Evolutionary conservation across 192 early-diverging fungal genomes (phyloP).

Genomic region (Coemansia sp.): DNA sequence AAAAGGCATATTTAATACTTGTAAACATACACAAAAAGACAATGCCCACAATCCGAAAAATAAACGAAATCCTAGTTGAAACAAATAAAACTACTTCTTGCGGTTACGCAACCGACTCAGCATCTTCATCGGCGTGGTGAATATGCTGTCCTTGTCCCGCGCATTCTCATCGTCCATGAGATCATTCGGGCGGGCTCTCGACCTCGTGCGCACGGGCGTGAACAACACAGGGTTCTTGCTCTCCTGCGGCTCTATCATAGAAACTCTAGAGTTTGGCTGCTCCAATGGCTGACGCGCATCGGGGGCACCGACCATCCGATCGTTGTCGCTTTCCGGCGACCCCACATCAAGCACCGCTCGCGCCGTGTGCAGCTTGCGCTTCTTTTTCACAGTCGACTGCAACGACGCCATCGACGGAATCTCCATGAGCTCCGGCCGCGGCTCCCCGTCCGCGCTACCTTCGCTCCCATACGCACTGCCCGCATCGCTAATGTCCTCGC

Average conservation of each 20-base stretch:
- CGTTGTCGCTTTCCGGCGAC: slow-evolving; percentile 7
- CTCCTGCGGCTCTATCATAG: slow-evolving; percentile 21
- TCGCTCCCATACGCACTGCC: neutral
- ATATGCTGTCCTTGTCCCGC: slow-evolving; percentile 25
- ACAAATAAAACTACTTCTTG: slow-evolving; percentile 28
- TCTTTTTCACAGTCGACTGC: slow-evolving; percentile 36
- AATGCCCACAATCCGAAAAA: neutral
- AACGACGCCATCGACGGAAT: slow-evolving; percentile 9
- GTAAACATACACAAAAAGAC: neutral
- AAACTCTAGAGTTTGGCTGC: neutral
- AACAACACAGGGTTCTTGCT: slow-evolving; percentile 39
- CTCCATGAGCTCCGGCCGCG: slow-evolving; percentile 2
- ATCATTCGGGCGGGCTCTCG: slow-evolving; percentile 8
- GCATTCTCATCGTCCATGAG: neutral
- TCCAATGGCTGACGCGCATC: neutral
- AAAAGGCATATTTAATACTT: no score
- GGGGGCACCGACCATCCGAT: slow-evolving; percentile 3
- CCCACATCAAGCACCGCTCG: slow-evolving; percentile 24
- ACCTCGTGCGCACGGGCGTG: slow-evolving; percentile 33
- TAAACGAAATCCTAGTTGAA: no score
- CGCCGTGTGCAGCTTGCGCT: slow-evolving; percentile 35
- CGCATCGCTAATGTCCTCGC: slow-evolving; percentile 4
- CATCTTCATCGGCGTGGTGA: slow-evolving; percentile 50
- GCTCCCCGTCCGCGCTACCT: slow-evolving; percentile 8
- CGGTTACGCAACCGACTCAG: slow-evolving; percentile 41